Evolutionary conservation across 2,329 filamentous ascomycete genomes (phyloP).

Genomic region (Xylaria multiplex): DNA sequence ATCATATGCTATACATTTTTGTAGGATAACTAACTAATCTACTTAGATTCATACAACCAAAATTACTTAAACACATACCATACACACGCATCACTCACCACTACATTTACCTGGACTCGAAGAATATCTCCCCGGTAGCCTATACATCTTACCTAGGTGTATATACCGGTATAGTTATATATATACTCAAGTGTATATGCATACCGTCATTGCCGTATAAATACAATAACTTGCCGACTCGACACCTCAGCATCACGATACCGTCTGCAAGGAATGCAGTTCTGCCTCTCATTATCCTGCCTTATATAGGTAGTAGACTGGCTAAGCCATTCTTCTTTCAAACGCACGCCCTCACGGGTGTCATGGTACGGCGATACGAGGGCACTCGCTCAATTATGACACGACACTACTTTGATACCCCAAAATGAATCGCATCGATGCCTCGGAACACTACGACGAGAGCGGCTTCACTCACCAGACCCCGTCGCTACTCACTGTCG

Average conservation of each 20-base stretch:
- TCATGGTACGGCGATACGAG: background rate
- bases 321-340: background rate
- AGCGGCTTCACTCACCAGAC: constrained; percentile 62
- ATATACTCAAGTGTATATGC: background rate
- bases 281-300: background rate
- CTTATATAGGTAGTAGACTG: background rate
- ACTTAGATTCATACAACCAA: no score
- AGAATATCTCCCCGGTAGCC: no score
- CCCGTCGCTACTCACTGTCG: constrained; percentile 86
- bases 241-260: no score
- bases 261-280: background rate
- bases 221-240: background rate
- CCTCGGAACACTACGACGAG: constrained; percentile 69
- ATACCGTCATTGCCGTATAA: background rate
- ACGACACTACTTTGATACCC: background rate
- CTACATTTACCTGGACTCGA: no score
- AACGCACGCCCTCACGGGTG: background rate
- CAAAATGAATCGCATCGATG: constrained; percentile 66
- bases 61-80: no score
- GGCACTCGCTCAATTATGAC: constrained; percentile 1
- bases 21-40: no score
- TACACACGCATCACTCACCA: no score
- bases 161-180: background rate
- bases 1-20: no score
- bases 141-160: no score